phyloP scores from a whole-genome alignment of 2,329 filamentous ascomycete species.

The Verticillium dahliae region DNA sequence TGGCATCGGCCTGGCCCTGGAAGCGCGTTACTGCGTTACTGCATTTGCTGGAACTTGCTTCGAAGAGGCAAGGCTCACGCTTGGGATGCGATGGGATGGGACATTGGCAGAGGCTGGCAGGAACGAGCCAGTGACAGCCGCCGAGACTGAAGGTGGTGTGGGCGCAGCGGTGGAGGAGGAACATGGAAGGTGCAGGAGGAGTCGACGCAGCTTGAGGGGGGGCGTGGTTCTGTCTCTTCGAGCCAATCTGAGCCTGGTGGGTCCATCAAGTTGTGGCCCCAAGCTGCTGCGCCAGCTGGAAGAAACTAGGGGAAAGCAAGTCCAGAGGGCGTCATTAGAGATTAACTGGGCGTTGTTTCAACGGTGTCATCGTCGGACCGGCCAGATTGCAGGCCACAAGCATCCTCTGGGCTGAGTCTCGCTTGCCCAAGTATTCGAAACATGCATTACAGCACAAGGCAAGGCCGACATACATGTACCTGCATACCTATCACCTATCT shows the following conservation, averaged over 20 bases:
- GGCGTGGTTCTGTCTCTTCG: not conserved
- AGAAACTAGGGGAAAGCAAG: not conserved
- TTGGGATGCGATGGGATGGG: not conserved
- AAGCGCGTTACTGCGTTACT: not conserved
- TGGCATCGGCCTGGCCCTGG: not conserved
- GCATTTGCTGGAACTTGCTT: not conserved
- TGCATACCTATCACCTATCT: too few relatives aligned
- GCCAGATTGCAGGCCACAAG: constrained; percentile 2
- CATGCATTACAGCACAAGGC: not conserved
- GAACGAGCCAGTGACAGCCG: not conserved
- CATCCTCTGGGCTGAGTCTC: not conserved
- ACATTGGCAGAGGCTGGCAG: not conserved
- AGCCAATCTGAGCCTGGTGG: not conserved
- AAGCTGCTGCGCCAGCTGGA: not conserved
- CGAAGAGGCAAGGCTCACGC: not conserved
- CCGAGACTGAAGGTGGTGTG: not conserved
- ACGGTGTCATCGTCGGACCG: not conserved
- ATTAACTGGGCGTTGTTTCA: not conserved
- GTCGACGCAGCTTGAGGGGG: not conserved
- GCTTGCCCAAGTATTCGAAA: not conserved
- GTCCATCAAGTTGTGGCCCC: not conserved
- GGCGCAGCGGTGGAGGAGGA: not conserved
- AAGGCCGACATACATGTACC: not conserved
- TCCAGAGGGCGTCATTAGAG: not conserved
- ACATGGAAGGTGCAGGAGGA: not conserved